Base-by-base conservation (phyloP, 2,329 filamentous ascomycete species). In the Penicillium sp. region DNA sequence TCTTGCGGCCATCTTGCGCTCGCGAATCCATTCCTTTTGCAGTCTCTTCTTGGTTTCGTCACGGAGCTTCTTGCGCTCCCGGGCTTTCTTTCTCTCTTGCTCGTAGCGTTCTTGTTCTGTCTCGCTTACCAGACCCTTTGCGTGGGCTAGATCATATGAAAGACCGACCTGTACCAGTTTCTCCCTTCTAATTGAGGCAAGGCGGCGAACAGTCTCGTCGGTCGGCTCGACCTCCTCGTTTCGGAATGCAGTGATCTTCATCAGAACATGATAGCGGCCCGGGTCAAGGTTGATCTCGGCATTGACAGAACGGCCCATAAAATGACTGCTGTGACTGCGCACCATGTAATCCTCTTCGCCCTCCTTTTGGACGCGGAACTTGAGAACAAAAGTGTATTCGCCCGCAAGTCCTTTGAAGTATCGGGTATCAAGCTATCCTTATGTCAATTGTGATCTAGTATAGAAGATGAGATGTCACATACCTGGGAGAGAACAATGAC, bases 201-300 rank as follows among this genome's bases (percentile, higher is more conserved):
- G 83, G 7, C 81, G 77, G 48, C 84, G 82, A 23, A 93, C 83
- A 1, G 89, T 85, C 35, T 90, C 82, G 59, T 91, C 87, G 15
- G 89, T 82, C 0, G 82, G 79, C 1, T 77, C 73, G 8, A 81
- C 74, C 25, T 79, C 69, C 4, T 72, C 66, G 9, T 74, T 66
- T n/a, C 87, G 83, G 18, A 81, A 81, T 1, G 89, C 89, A 7
- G 86, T 85, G 55, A 94, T 82, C 68, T 89, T 91, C 70, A 93
- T 82, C 22, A 90, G 79, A 4, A 95, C 84, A 6, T 84, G 85
- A 72, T 95, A 95, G 42, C 82, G 85, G 11, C 90, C 90, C 0
- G 87, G 82, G 20, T 89, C 85, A 25, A 95, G 83, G 33, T 87
- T 80, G 8, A 94, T 79, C 69, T 94, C 90, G 1, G 89, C 86